Conservation (phyloP, 129 eudicot species). For the Arctium minus region DNA sequence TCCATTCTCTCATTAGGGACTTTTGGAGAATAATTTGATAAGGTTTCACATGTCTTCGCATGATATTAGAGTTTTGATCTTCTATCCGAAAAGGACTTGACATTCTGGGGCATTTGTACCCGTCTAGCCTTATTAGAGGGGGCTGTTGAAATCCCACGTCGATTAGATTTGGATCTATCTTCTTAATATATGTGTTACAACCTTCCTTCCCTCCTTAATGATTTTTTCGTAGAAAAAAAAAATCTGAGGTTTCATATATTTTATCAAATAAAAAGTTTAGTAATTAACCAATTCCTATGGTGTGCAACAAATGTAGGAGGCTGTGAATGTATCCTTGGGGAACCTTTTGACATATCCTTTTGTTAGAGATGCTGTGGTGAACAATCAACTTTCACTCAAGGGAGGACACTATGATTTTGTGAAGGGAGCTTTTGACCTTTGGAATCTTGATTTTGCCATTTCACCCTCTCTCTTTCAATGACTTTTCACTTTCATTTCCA, state of each 20-base stretch:
- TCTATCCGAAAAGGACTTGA: too few species aligned
- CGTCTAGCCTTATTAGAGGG: not conserved
- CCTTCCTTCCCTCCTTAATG: too few species aligned
- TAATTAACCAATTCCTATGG: not conserved
- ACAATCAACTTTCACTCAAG: slow-evolving; percentile 52
- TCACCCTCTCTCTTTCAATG: slow-evolving; percentile 38
- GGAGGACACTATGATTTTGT: slow-evolving; percentile 96
- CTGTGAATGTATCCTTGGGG: slow-evolving; percentile 86
- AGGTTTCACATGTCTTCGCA: not conserved
- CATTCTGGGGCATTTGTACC: too few species aligned
- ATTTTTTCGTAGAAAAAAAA: too few species aligned
- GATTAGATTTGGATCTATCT: too few species aligned
- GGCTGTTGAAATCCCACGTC: not conserved
- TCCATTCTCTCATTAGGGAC: not conserved
- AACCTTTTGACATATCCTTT: slow-evolving; percentile 90
- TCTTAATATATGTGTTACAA: too few species aligned
- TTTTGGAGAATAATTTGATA: not conserved
- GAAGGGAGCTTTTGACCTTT: slow-evolving; percentile 68
- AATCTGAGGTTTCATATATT: not conserved
- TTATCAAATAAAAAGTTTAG: not conserved
- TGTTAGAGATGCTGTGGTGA: slow-evolving; percentile 63
- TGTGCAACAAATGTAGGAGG: slow-evolving; percentile 53
- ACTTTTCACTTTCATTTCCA: not conserved
- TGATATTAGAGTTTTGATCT: not conserved
- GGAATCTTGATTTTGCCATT: slow-evolving; percentile 69